A percentile compares a stretch with the other conserved stretches of the same genome.
These are phyloP conservation scores for Metschnikowia picachoensis DNA, from an alignment of 805 yeast genomes.

Conservation along the genomic window DNA sequence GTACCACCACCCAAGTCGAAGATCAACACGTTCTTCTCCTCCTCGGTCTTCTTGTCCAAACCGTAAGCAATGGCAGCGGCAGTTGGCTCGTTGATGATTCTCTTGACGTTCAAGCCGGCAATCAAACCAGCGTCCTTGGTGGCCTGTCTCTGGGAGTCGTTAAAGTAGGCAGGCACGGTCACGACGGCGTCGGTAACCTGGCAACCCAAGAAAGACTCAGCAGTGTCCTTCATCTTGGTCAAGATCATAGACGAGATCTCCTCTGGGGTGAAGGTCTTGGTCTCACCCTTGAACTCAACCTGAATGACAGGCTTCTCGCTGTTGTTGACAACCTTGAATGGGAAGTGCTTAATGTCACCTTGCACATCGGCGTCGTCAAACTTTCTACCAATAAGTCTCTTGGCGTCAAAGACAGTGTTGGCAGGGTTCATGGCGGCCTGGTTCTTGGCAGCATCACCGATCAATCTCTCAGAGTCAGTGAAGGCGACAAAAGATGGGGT, in stretches of 20 bases:
- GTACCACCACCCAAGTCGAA: conserved; percentile 51
- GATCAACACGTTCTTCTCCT: conserved; percentile 57
- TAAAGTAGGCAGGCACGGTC: conserved; percentile 91
- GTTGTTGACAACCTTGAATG: conserved; percentile 30
- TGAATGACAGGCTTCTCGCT: conserved; percentile 28
- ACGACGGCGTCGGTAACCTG: conserved; percentile 83
- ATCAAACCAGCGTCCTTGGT: conserved; percentile 91
- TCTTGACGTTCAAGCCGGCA: conserved; percentile 83
- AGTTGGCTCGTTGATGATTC: conserved; percentile 84
- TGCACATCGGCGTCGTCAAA: conserved; percentile 27
- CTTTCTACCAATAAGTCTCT: conserved; percentile 32
- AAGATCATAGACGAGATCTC: conserved; percentile 31
- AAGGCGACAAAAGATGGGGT: conserved; percentile 32
- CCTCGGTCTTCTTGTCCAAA: conserved; percentile 47
- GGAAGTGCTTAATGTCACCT: conserved; percentile 30
- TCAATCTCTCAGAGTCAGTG: conserved; percentile 32
- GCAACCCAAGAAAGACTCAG: conserved; percentile 72
- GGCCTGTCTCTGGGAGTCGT: conserved; percentile 92
- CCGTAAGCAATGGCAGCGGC: conserved; percentile 35
- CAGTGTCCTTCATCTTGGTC: conserved; percentile 44
- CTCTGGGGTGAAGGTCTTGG: conserved; percentile 32
- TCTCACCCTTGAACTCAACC: conserved; percentile 32
- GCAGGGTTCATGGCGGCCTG: conserved; percentile 34
- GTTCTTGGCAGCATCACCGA: conserved; percentile 34
- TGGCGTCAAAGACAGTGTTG: conserved; percentile 32